Evolutionary conservation across 2,329 filamentous ascomycete species (phyloP).

Genomic region (Canariomyces notabilis): DNA sequence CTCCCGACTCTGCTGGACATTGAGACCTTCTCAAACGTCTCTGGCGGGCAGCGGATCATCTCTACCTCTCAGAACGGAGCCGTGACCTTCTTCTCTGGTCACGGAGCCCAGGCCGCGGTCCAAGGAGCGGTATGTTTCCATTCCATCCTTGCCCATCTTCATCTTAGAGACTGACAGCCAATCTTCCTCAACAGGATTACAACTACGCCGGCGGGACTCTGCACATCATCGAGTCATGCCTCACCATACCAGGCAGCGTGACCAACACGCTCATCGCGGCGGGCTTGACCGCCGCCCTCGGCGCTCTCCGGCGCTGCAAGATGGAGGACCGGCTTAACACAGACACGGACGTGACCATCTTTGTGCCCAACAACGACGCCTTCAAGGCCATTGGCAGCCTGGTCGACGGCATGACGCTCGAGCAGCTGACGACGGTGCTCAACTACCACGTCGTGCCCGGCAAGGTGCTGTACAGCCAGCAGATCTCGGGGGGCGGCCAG

Average conservation of each 20-base stretch:
- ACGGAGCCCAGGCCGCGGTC: slow-evolving; percentile 45
- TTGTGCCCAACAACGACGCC: slow-evolving; percentile 57
- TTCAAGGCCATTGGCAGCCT: slow-evolving; percentile 53
- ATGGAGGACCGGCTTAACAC: slow-evolving; percentile 39
- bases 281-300: slow-evolving; percentile 42
- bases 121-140: slow-evolving; percentile 39
- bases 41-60: slow-evolving; percentile 54
- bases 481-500: slow-evolving; percentile 30
- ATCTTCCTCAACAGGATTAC: slow-evolving; percentile 39
- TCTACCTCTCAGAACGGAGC: slow-evolving; percentile 36
- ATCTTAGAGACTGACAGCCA: not conserved
- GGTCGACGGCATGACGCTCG: slow-evolving; percentile 40
- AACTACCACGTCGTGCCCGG: slow-evolving; percentile 60
- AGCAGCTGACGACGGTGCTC: slow-evolving; percentile 49
- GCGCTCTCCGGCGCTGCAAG: slow-evolving; percentile 41
- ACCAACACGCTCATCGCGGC: slow-evolving; percentile 36
- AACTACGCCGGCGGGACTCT: slow-evolving; percentile 52
- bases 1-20: slow-evolving; percentile 44
- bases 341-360: slow-evolving; percentile 53
- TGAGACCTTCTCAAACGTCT: slow-evolving; percentile 50
- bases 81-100: slow-evolving; percentile 48
- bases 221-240: slow-evolving; percentile 46
- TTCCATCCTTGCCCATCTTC: not conserved
- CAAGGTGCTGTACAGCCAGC: slow-evolving; percentile 47
- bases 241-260: slow-evolving; percentile 41